Conservation (phyloP, 768 basidiomycete genomes). For the Termitomyces sp. region DNA sequence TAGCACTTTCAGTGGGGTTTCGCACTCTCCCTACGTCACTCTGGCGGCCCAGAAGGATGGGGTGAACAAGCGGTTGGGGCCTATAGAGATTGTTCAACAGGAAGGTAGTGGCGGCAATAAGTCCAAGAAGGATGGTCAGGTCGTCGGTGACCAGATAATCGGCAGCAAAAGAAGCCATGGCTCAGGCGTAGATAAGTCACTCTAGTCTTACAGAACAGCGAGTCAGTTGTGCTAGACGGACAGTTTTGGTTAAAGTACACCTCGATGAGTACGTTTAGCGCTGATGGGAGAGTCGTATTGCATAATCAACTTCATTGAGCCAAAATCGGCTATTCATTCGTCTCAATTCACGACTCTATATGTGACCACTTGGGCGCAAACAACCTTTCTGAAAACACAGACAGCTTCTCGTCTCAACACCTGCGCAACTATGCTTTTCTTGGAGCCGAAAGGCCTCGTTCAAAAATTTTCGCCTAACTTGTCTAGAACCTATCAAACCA, state of each 20-base stretch:
- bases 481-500: background rate
- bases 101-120: constrained; percentile 73
- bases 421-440: background rate
- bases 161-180: constrained; percentile 29
- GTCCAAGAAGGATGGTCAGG: constrained; percentile 69
- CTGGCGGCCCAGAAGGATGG: constrained; percentile 89
- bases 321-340: background rate
- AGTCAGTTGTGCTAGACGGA: background rate
- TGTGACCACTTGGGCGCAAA: background rate
- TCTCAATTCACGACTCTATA: background rate
- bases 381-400: background rate
- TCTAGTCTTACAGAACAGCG: background rate
- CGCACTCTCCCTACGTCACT: constrained; percentile 84
- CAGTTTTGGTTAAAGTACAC: background rate
- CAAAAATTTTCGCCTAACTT: background rate
- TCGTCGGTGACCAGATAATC: constrained; percentile 74
- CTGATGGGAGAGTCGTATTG: constrained; percentile 8
- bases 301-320: constrained; percentile 9
- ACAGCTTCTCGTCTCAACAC: background rate
- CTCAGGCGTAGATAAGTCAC: background rate
- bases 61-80: constrained; percentile 84
- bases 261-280: background rate
- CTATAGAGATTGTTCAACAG: constrained; percentile 74
- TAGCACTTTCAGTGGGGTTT: constrained; percentile 75
- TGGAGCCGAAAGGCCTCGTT: background rate